Evolutionary conservation across 805 yeast species (phyloP), one percentile per base, ranked within the genome.

Genomic region (Candida caryicola): DNA sequence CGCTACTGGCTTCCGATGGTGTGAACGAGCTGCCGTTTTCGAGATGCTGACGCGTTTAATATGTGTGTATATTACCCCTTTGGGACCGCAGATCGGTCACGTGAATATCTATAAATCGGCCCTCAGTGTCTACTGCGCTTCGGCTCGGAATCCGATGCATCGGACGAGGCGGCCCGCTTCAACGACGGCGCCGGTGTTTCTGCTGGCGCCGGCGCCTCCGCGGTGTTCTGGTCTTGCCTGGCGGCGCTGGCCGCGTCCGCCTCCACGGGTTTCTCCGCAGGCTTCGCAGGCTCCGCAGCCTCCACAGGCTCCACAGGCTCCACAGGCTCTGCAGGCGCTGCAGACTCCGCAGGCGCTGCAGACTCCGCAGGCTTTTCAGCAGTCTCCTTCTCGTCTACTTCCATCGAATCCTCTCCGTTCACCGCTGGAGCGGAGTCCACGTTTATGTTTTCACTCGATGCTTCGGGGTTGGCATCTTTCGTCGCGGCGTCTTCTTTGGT

Each of bases 401-500:
- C 25, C 25, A n/a, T n/a, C n/a, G n/a, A n/a, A n/a, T n/a, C n/a
- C n/a, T n/a, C n/a, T n/a, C n/a, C n/a, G n/a, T n/a, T n/a, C n/a
- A n/a, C n/a, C n/a, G n/a, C n/a, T n/a, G n/a, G n/a, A n/a, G n/a
- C n/a, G n/a, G n/a, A n/a, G n/a, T n/a, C n/a, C n/a, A 23, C 25
- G 7, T 23, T 10, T 23, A 7, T 10, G 7, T 7, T 7, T 10
- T 23, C 25, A 23, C 25, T 23, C 7, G 10, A 7, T 23, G 7
- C 25, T 23, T 23, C 25, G 7, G 25, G 10, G 9, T 23, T 23
- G 7, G 17, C 31, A 13, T 29, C 18, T 17, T 25, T 23, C 23
- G 43, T 37, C 25, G 25, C 40, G 3, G 18, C 23, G 4, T 36
- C 37, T 15, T 29, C 41, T 17, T 13, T 35, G 26, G 18, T 33